Evolutionary conservation across 345 rosid species (phyloP).

Genomic region (Citrus glauca): DNA sequence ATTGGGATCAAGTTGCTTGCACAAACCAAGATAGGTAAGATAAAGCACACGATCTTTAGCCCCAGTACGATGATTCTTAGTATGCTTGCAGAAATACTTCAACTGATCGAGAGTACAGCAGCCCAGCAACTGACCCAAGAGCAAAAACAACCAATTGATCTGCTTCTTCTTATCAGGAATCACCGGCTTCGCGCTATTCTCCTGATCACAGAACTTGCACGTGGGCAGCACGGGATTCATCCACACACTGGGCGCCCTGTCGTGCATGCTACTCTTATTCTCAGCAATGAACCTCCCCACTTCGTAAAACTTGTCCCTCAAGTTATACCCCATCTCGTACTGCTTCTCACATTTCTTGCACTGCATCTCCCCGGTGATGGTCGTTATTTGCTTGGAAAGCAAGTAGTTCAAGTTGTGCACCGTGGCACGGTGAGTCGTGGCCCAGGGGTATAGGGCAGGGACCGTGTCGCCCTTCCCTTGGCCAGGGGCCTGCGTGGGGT

Average conservation of each 20-base stretch:
- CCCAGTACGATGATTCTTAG: constrained; percentile 68
- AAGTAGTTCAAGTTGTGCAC: constrained; percentile 41
- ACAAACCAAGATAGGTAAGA: constrained; percentile 55
- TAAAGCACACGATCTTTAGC: constrained; percentile 82
- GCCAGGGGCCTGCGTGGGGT: constrained; percentile 13
- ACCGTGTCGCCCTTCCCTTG: constrained; percentile 36
- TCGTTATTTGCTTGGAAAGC: constrained; percentile 25
- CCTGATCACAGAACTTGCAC: constrained; percentile 51
- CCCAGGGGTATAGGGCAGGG: constrained; percentile 64
- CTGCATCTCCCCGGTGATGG: constrained; percentile 48
- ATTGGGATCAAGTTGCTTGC: constrained; percentile 63
- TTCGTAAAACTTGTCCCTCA: constrained; percentile 47
- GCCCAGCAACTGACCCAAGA: constrained; percentile 67
- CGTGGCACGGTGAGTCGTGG: constrained; percentile 45
- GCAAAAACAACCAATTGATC: constrained; percentile 86
- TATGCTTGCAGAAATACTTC: constrained; percentile 86
- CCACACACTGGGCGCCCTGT: constrained; percentile 69
- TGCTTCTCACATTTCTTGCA: constrained; percentile 63
- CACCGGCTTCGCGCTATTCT: constrained; percentile 55
- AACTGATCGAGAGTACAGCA: constrained; percentile 68
- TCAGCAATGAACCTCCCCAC: constrained; percentile 29
- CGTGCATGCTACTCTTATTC: constrained; percentile 41
- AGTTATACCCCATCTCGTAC: constrained; percentile 43
- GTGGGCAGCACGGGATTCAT: constrained; percentile 35
- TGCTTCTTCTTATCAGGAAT: constrained; percentile 39